Percentiles rank a stretch among this genome's conserved stretches.
Evolutionary conservation across 192 early-diverging fungal genomes (phyloP).

Genomic region (Coemansia guatemalensis): DNA sequence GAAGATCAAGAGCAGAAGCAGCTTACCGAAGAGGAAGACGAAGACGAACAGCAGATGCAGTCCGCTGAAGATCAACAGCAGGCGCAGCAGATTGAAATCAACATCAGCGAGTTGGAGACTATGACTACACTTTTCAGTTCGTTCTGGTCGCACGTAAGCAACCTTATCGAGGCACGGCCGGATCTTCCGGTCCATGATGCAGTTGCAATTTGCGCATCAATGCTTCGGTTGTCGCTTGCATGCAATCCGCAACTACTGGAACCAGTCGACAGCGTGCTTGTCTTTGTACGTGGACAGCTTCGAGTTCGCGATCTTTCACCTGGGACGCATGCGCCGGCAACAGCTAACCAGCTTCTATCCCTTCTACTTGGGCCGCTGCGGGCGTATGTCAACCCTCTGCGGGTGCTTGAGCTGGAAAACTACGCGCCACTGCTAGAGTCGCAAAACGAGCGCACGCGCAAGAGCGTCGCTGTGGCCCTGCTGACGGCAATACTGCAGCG

Average conservation of each 20-base stretch:
- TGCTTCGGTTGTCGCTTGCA: slow-evolving; percentile 88
- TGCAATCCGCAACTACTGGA: slow-evolving; percentile 79
- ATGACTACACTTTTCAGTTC: slow-evolving; percentile 79
- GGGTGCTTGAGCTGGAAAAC: slow-evolving; percentile 68
- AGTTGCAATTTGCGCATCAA: slow-evolving; percentile 83
- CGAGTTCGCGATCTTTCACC: slow-evolving; percentile 60
- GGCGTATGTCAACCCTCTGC: slow-evolving; percentile 69
- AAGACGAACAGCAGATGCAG: neutral
- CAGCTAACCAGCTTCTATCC: slow-evolving; percentile 72
- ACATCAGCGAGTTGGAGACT: slow-evolving; percentile 27
- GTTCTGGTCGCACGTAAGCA: slow-evolving; percentile 95
- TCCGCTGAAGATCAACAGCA: slow-evolving; percentile 2
- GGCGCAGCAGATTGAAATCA: slow-evolving; percentile 6
- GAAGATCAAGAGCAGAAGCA: neutral
- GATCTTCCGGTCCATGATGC: slow-evolving; percentile 92
- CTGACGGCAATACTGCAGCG: slow-evolving; percentile 70
- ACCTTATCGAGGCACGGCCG: slow-evolving; percentile 87
- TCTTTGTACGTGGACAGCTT: slow-evolving; percentile 81
- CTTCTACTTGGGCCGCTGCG: slow-evolving; percentile 83
- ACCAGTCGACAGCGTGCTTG: slow-evolving; percentile 89
- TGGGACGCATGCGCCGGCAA: slow-evolving; percentile 68
- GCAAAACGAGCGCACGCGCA: slow-evolving; percentile 81
- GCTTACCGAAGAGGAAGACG: neutral
- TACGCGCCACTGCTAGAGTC: slow-evolving; percentile 82
- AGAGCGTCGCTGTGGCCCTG: slow-evolving; percentile 78